A percentile compares a stretch with the other conserved stretches of the same genome.
Conservation (phyloP, 192 early-diverging fungal genomes). For the Geranomyces michiganensis region DNA sequence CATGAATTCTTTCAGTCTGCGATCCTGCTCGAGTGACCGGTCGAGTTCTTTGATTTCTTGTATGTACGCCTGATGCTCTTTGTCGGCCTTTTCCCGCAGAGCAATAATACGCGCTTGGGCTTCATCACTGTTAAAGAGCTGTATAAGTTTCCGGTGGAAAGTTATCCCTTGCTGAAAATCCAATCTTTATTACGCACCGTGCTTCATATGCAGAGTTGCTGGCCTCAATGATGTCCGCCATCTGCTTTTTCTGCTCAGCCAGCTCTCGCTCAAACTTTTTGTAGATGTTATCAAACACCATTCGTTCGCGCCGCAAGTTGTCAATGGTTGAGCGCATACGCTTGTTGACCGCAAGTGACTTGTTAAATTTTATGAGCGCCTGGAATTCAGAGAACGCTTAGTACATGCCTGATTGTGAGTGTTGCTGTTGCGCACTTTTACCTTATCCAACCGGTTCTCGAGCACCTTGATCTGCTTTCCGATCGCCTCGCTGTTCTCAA, state of each 20-base stretch:
- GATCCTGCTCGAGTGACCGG: slow-evolving; percentile 59
- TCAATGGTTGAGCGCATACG: slow-evolving; percentile 53
- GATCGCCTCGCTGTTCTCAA: slow-evolving; percentile 52
- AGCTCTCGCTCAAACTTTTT: slow-evolving; percentile 61
- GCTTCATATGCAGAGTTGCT: slow-evolving; percentile 66
- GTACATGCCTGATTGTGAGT: not conserved
- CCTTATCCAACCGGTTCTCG: slow-evolving; percentile 62
- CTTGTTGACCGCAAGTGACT: slow-evolving; percentile 62
- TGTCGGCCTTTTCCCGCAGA: slow-evolving; percentile 62
- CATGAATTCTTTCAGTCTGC: slow-evolving; percentile 64
- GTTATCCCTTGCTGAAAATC: too few relatives aligned
- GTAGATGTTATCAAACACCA: slow-evolving; percentile 65
- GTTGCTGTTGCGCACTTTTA: not conserved
- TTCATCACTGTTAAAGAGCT: slow-evolving; percentile 49
- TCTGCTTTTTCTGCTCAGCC: slow-evolving; percentile 60
- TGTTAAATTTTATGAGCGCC: slow-evolving; percentile 65
- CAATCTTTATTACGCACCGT: slow-evolving; percentile 35
- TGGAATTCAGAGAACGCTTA: not conserved
- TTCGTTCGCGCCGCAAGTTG: slow-evolving; percentile 57
- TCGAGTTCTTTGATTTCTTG: slow-evolving; percentile 68
- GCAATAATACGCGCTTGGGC: slow-evolving; percentile 61
- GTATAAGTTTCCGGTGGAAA: too few relatives aligned
- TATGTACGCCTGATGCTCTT: slow-evolving; percentile 65
- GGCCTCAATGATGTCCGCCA: slow-evolving; percentile 66
- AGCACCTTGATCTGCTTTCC: slow-evolving; percentile 58